Conservation (phyloP, 805 yeast species). For the Metschnikowia orientalis region DNA sequence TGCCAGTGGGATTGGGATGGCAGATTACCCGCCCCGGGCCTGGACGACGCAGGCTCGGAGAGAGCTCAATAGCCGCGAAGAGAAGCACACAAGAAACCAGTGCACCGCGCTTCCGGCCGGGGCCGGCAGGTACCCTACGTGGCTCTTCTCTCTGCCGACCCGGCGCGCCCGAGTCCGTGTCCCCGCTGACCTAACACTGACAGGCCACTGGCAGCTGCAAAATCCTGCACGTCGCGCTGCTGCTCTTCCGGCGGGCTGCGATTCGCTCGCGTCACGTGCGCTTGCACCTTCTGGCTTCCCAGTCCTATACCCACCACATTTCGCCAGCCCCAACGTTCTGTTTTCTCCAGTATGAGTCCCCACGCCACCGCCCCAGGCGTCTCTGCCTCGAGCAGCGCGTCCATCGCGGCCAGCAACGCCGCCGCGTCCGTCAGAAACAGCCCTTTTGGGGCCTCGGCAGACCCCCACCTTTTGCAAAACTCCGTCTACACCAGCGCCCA, state of each 20-base stretch:
- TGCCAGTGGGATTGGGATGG: too few species aligned
- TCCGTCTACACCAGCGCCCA: conserved; percentile 51
- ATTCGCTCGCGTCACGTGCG: conserved; percentile 13
- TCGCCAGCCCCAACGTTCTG: not conserved
- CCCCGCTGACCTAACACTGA: not conserved
- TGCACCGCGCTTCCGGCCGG: too few species aligned
- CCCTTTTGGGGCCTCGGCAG: conserved; percentile 62
- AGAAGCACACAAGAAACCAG: too few species aligned
- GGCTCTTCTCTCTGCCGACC: too few species aligned
- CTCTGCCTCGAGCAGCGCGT: conserved; percentile 7
- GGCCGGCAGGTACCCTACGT: too few species aligned
- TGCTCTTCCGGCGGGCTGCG: not conserved
- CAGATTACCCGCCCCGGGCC: too few species aligned
- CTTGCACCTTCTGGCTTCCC: conserved; percentile 10
- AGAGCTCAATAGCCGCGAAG: too few species aligned
- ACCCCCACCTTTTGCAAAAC: conserved; percentile 48
- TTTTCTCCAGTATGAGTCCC: conserved; percentile 10
- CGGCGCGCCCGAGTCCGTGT: not conserved
- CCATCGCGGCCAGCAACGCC: conserved; percentile 7
- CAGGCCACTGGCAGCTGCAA: conserved; percentile 1
- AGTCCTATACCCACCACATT: conserved; percentile 1
- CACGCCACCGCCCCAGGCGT: conserved; percentile 7
- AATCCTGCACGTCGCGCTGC: conserved; percentile 5
- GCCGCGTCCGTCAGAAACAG: conserved; percentile 17
- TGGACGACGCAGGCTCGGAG: too few species aligned